A percentile compares a stretch with the other conserved stretches of the same genome.
Evolutionary conservation across 2,329 filamentous ascomycete genomes (phyloP).

Genomic region (Nemania abortiva): DNA sequence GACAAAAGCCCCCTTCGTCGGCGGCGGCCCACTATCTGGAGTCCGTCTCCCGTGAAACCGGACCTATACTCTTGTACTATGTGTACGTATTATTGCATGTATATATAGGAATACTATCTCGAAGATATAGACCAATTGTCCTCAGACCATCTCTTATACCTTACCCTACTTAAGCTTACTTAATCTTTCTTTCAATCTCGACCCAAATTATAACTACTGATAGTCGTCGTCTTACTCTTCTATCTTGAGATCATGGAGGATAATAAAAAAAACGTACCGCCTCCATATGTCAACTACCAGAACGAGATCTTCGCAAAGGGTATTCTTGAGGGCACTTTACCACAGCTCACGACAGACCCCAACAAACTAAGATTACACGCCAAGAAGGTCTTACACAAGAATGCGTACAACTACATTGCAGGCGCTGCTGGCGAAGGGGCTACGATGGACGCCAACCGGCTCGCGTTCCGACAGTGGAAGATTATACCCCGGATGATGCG

Average conservation of each 20-base stretch:
- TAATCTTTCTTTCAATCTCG: neutral
- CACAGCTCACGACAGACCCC: slow-evolving; percentile 69
- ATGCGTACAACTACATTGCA: slow-evolving; percentile 69
- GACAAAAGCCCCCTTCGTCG: neutral
- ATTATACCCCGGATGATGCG: slow-evolving; percentile 66
- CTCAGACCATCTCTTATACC: neutral
- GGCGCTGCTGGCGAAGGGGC: slow-evolving; percentile 72
- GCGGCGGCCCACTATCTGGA: neutral
- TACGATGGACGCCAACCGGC: slow-evolving; percentile 70
- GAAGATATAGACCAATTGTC: neutral
- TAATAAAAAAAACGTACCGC: slow-evolving; percentile 34
- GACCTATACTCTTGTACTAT: no score
- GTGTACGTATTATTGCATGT: neutral
- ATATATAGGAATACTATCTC: neutral
- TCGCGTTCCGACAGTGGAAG: slow-evolving; percentile 63
- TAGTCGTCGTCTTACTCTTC: neutral
- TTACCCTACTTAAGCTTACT: neutral
- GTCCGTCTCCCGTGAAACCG: neutral
- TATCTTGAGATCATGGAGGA: slow-evolving; percentile 29
- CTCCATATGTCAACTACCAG: slow-evolving; percentile 59
- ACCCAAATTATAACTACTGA: neutral
- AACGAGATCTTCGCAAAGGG: slow-evolving; percentile 64
- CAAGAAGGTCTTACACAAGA: slow-evolving; percentile 58
- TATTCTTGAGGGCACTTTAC: slow-evolving; percentile 60
- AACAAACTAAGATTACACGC: slow-evolving; percentile 69